Conservation (phyloP, 129 eudicot species). For the Helianthus annuus region DNA sequence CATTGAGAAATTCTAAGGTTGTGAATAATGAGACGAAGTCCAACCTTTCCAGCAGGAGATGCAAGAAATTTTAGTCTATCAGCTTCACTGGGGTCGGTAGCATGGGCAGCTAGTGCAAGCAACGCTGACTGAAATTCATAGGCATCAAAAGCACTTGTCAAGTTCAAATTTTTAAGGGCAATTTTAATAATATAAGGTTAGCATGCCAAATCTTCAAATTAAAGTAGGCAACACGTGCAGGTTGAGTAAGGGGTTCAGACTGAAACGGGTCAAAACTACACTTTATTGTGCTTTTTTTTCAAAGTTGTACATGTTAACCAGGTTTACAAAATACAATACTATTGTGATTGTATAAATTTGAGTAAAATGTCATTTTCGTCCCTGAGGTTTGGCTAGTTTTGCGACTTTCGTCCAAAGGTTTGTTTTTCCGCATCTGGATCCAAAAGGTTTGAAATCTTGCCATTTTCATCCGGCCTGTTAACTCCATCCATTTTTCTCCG, state of each 20-base stretch:
- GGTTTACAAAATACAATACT: neutral
- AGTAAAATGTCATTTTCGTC: no score
- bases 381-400: no score
- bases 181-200: neutral
- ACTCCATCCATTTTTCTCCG: no score
- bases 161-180: neutral
- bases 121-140: conserved; percentile 58
- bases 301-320: neutral
- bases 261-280: neutral
- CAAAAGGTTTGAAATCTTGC: no score
- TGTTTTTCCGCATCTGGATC: no score
- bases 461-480: no score
- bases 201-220: neutral
- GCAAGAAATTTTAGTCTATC: conserved; percentile 66
- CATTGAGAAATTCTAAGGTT: neutral
- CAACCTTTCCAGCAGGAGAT: conserved; percentile 85
- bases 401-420: no score
- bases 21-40: neutral
- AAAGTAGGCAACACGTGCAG: neutral
- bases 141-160: conserved; percentile 13
- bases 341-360: neutral
- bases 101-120: conserved; percentile 82
- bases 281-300: neutral
- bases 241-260: neutral
- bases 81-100: conserved; percentile 68